Conservation (phyloP, 768 basidiomycete genomes). For the Termitomyces eurrhizus region DNA sequence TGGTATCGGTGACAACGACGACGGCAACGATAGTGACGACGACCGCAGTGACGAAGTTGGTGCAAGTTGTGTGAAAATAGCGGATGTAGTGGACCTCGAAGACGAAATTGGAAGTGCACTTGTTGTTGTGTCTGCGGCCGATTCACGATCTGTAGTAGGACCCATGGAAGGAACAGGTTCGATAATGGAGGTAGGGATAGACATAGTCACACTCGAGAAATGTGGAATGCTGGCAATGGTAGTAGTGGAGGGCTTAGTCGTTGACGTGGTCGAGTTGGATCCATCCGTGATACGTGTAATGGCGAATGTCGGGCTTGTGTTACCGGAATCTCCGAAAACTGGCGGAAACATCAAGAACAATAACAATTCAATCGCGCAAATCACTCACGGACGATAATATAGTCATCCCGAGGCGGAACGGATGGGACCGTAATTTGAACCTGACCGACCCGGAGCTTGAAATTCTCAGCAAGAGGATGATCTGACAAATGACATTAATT, state of each 20-base stretch:
- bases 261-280: constrained; percentile 15
- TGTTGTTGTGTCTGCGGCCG: constrained; percentile 19
- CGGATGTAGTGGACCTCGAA: not conserved
- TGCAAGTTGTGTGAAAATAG: constrained; percentile 11
- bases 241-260: constrained; percentile 1
- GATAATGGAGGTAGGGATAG: constrained; percentile 21
- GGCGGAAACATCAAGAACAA: constrained; percentile 4
- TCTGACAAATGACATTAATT: constrained; percentile 30
- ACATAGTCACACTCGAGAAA: constrained; percentile 17
- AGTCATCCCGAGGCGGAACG: constrained; percentile 40
- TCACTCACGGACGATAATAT: constrained; percentile 63
- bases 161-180: not conserved
- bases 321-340: constrained; percentile 72
- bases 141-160: constrained; percentile 21
- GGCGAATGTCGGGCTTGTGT: constrained; percentile 54
- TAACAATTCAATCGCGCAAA: not conserved
- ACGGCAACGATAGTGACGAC: not conserved
- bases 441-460: constrained; percentile 48
- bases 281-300: constrained; percentile 47
- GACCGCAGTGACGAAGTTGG: constrained; percentile 6
- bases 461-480: constrained; percentile 51
- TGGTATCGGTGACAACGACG: not conserved
- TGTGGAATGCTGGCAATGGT: constrained; percentile 4
- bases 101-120: not conserved
- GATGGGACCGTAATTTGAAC: constrained; percentile 51